These are phyloP conservation scores for Plantago coronopus DNA, from an alignment of 305 asterid species.

Conservation along the genomic window DNA sequence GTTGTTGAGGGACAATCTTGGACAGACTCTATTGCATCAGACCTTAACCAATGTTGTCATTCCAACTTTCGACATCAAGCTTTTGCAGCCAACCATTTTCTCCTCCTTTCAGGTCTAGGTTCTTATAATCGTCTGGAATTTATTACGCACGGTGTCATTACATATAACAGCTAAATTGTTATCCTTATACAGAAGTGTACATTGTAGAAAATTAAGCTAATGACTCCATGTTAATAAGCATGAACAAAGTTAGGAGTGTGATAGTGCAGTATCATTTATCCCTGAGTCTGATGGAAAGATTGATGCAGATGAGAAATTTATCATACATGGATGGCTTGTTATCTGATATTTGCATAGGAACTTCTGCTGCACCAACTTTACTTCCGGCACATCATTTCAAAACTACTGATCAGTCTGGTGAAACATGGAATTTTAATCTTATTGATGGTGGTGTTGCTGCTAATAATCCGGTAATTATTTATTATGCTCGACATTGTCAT, in stretches of 20 bases:
- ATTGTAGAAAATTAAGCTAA: no score
- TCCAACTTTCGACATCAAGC: slow-evolving; percentile 52
- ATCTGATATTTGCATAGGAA: slow-evolving; percentile 49
- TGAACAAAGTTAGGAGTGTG: no score
- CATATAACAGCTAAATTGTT: no score
- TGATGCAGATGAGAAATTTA: slow-evolving; percentile 32
- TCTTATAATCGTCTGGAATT: neutral
- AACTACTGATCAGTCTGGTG: slow-evolving; percentile 28
- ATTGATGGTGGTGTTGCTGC: slow-evolving; percentile 52
- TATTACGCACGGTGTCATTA: no score
- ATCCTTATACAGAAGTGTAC: no score
- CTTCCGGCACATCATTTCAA: slow-evolving; percentile 50
- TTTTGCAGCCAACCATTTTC: slow-evolving; percentile 48
- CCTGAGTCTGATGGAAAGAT: neutral
- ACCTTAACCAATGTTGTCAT: slow-evolving; percentile 49
- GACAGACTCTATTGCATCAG: slow-evolving; percentile 31
- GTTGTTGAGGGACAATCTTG: slow-evolving; percentile 32
- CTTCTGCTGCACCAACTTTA: slow-evolving; percentile 56
- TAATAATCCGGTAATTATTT: slow-evolving; percentile 43
- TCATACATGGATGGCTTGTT: slow-evolving; percentile 35
- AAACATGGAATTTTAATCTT: slow-evolving; percentile 42
- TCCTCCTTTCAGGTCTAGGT: slow-evolving; percentile 43
- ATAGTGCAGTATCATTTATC: no score
- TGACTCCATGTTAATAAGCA: no score
- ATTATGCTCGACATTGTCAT: no score